Evolutionary conservation across 371 early-diverging fungal species (phyloP), one percentile per base, ranked within the genome.

Genomic region (Choanephora cucurbitarum): DNA sequence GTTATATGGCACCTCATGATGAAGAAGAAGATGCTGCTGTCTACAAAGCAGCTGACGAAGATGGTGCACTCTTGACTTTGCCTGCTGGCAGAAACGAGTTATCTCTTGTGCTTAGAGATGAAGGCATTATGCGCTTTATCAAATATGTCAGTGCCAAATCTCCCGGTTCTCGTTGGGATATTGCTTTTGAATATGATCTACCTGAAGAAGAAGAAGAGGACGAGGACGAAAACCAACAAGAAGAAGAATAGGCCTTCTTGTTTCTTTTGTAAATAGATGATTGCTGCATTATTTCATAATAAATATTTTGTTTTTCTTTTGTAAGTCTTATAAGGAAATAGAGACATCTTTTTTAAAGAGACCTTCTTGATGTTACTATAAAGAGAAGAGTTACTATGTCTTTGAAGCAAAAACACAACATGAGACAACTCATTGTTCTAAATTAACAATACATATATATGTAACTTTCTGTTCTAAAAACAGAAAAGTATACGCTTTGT

Each of bases 141-240:
- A 91, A 91, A 69, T 91, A 91, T 64, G 84, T 90, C 17, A 81
- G 86, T 52, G 88, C 87, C 11, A 58, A 74, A 49, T 87, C 90
- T 10, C 84, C 83, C 9, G 79, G 81, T 43, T 75, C 82, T 17
- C 80, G 91, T 49, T 91, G 89, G 88, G 91, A 91, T 57, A 72
- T 89, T n/a, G 73, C 85, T n/a, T 83, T 67, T 60, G 89, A 89
- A 67, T 89, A 81, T 50, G 73, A 82, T 41, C 23, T 61, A 23
- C 48, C 41, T 4, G 52, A 58, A 33, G 58, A 58, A 37, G 15
- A 42, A 21, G 39, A 43, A 28, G 32, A 47, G 18, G 55, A 55
- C 40, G 56, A 54, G 7, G 28, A 28, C 3, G 28, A 48, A 2
- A 21, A 40, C 1, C 19, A 33, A n/a, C n/a, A n/a, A n/a, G n/a